Conservation (phyloP, 768 basidiomycete genomes). For the Lyophyllum shimeji region DNA sequence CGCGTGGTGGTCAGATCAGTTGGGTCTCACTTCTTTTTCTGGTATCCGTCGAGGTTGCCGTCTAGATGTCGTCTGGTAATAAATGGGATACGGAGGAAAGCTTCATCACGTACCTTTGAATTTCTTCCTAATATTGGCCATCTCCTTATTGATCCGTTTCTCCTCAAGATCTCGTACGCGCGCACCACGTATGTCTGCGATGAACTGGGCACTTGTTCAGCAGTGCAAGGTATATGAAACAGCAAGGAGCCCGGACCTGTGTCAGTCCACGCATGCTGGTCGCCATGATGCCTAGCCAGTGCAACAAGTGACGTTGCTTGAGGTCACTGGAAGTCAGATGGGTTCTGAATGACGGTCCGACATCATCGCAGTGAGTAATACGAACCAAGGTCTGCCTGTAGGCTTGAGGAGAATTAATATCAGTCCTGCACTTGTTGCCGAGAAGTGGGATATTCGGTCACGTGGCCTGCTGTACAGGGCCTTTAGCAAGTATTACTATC, state of each 20-base stretch:
- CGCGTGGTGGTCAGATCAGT: no score
- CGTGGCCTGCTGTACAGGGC: no score
- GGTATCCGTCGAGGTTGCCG: slow-evolving; percentile 85
- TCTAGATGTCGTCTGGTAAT: slow-evolving; percentile 41
- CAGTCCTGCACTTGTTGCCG: no score
- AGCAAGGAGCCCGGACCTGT: slow-evolving; percentile 57
- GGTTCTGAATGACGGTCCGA: neutral
- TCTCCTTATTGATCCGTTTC: slow-evolving; percentile 99
- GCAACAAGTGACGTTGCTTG: neutral
- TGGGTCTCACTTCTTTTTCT: slow-evolving; percentile 82
- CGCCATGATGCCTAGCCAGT: slow-evolving; percentile 57
- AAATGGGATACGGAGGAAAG: neutral
- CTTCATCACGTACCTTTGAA: slow-evolving; percentile 76
- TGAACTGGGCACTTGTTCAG: slow-evolving; percentile 63
- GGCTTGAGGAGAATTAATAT: no score
- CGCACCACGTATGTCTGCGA: slow-evolving; percentile 97
- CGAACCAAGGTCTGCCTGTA: neutral
- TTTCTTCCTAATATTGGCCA: slow-evolving; percentile 99
- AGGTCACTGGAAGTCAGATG: neutral
- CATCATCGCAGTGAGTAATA: neutral
- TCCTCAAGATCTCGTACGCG: slow-evolving; percentile 96
- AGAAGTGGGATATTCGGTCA: no score
- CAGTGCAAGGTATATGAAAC: neutral
- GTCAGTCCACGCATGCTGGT: slow-evolving; percentile 90
- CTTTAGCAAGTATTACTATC: no score